phyloP scores from a whole-genome alignment of 305 asterid species.

The Solanum hybrid region DNA sequence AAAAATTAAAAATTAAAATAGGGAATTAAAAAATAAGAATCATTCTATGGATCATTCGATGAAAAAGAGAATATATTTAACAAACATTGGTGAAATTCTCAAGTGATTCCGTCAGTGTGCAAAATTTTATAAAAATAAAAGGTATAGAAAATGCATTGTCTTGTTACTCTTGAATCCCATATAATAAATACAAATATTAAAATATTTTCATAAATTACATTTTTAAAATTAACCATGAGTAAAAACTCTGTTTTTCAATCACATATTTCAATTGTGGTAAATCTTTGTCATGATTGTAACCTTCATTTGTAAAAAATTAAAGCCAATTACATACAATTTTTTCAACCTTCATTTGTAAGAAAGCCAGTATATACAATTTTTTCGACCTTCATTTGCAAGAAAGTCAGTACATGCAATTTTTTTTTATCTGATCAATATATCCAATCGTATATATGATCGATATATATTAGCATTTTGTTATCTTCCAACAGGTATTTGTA shows the following conservation, averaged over 20 bases:
- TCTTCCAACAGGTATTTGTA: background rate
- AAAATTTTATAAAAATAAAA: background rate
- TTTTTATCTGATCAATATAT: no score
- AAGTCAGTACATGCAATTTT: background rate
- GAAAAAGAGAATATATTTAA: background rate
- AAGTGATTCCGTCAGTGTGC: background rate
- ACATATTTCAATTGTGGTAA: accelerated
- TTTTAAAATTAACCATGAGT: background rate
- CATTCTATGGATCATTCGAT: background rate
- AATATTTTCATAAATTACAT: background rate
- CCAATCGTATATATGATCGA: no score
- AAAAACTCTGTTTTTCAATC: background rate
- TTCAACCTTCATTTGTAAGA: background rate
- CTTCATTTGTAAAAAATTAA: background rate
- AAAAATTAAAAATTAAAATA: background rate
- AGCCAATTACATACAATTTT: background rate
- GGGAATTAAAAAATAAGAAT: background rate
- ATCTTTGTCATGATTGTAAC: background rate
- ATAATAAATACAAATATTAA: background rate
- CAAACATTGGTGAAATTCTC: background rate
- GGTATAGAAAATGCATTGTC: background rate
- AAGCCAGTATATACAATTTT: background rate
- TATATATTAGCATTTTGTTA: background rate
- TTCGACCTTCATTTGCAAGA: background rate
- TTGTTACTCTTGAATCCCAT: background rate